phyloP scores from a whole-genome alignment of 2,329 filamentous ascomycete genomes.

The Blastomyces gilchristii region DNA sequence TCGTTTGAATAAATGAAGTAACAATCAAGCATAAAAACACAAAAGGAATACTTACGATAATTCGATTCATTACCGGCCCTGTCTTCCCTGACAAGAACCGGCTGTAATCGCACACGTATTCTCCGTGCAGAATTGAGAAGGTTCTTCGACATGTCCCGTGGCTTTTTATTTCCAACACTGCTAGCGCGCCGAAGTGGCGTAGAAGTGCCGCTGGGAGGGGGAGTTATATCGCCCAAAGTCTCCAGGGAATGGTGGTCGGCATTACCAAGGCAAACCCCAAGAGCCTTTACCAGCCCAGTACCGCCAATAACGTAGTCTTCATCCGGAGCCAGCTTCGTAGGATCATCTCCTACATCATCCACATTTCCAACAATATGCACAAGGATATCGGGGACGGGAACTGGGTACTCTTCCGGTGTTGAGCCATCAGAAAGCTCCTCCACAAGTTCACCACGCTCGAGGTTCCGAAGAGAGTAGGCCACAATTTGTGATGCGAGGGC shows the following conservation, averaged over 20 bases:
- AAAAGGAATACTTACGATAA: constrained; percentile 56
- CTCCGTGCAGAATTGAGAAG: constrained; percentile 78
- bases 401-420: constrained; percentile 38
- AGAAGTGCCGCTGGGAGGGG: constrained; percentile 42
- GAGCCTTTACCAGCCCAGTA: constrained; percentile 86
- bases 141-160: constrained; percentile 89
- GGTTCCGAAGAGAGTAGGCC: constrained; percentile 83
- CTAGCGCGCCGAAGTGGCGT: constrained; percentile 45
- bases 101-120: constrained; percentile 72
- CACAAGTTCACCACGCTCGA: constrained; percentile 65
- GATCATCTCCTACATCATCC: constrained; percentile 39
- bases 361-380: constrained; percentile 73
- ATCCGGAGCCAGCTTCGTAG: constrained; percentile 63
- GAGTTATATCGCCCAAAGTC: constrained; percentile 29
- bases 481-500: constrained; percentile 90
- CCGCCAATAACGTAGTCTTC: constrained; percentile 94
- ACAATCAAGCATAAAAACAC: not conserved
- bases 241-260: constrained; percentile 43
- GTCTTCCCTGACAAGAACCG: constrained; percentile 67
- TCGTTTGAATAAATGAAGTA: not conserved
- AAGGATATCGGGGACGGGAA: constrained; percentile 69
- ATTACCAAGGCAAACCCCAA: constrained; percentile 82
- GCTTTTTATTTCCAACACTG: constrained; percentile 49
- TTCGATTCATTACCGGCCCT: constrained; percentile 61
- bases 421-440: constrained; percentile 41